Base-by-base conservation (phyloP, 495 filamentous ascomycete species). In the Stereocaulon alpinum region DNA sequence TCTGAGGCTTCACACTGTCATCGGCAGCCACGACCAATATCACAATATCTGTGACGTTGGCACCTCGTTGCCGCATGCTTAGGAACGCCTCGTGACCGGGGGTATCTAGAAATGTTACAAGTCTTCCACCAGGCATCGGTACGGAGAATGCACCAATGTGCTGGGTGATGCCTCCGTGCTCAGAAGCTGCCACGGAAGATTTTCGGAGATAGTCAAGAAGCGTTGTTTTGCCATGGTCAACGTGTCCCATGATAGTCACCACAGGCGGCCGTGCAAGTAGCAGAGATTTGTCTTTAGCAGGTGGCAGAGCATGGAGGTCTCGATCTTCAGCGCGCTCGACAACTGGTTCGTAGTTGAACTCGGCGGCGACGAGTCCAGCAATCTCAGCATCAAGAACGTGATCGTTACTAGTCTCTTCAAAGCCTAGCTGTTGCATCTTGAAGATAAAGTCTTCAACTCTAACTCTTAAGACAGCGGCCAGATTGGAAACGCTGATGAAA, bases 131-230 rank as follows among this genome's bases (percentile, higher is more conserved):
- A 18, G 88, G 86, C 77, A 99, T 82, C 18, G 80, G 79, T 3
- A 97, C 92, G 2, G 88, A 91, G 75, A 99, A 99, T n/a, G 94
- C 94, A 67, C 94, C 94, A 64, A 99, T 99, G 68, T 97, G 94
- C 71, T 99, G 94, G 0, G 94, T 99, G 65, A 99, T 99, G 42
- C 94, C 94, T 59, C 94, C 94, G 65, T 96, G 89, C 69, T 99
- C 94, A 48, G 85, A 82, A 2, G 86, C 88, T 20, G 85, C 94
- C 37, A 97, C 84, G 1, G 90, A 95, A 5, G 90, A 92, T 63
- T 95, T 91, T 14, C 94, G 89, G 34, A 99, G 77, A 75, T 84
- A 97, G 63, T 99, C 94, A 10, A 99, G 76, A 34, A 99, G 82
- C 0, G 94, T 97, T 0, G 94, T 99, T 75, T 99, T 99, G 32